phyloP scores from a whole-genome alignment of 2,329 filamentous ascomycete genomes.

The Xylariales sp. region DNA sequence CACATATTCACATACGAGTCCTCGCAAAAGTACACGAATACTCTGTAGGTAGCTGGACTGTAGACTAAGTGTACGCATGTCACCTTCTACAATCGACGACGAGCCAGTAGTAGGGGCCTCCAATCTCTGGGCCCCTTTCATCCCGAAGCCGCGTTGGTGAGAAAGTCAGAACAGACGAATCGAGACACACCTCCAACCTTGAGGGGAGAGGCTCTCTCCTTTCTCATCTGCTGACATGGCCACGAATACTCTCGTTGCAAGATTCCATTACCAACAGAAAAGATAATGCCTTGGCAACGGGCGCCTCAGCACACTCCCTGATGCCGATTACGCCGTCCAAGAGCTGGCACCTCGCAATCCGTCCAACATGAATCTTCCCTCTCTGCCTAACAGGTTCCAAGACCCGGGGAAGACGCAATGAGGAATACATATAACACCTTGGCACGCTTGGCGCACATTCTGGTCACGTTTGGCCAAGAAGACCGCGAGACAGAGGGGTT shows the following conservation, averaged over 20 bases:
- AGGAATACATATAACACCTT: slow-evolving; percentile 45
- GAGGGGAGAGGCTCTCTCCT: slow-evolving; percentile 4
- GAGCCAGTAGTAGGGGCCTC: slow-evolving; percentile 23
- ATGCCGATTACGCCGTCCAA: slow-evolving; percentile 34
- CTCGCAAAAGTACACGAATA: too few relatives aligned
- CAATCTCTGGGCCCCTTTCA: slow-evolving; percentile 18
- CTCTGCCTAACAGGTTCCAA: slow-evolving; percentile 30
- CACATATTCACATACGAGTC: neutral
- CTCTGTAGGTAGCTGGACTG: neutral
- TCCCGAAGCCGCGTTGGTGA: slow-evolving; percentile 18
- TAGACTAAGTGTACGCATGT: slow-evolving; percentile 20
- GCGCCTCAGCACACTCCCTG: slow-evolving; percentile 17
- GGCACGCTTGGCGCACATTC: slow-evolving; percentile 47
- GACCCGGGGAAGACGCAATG: slow-evolving; percentile 38
- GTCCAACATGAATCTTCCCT: slow-evolving; percentile 2
- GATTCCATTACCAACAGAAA: slow-evolving; percentile 33
- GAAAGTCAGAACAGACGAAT: slow-evolving; percentile 14
- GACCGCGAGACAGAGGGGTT: slow-evolving; percentile 38
- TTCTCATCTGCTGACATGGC: slow-evolving; percentile 22
- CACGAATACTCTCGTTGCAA: slow-evolving; percentile 13
- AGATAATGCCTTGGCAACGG: slow-evolving; percentile 33
- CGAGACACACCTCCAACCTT: slow-evolving; percentile 19
- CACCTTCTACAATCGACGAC: slow-evolving; percentile 31
- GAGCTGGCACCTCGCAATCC: slow-evolving; percentile 34
- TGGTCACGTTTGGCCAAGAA: slow-evolving; percentile 36